A percentile compares a stretch with the other conserved stretches of the same genome.
These are phyloP conservation scores for Blastobotrys illinoisensis DNA, from an alignment of 1,139 yeast genomes.

Conservation along the genomic window DNA sequence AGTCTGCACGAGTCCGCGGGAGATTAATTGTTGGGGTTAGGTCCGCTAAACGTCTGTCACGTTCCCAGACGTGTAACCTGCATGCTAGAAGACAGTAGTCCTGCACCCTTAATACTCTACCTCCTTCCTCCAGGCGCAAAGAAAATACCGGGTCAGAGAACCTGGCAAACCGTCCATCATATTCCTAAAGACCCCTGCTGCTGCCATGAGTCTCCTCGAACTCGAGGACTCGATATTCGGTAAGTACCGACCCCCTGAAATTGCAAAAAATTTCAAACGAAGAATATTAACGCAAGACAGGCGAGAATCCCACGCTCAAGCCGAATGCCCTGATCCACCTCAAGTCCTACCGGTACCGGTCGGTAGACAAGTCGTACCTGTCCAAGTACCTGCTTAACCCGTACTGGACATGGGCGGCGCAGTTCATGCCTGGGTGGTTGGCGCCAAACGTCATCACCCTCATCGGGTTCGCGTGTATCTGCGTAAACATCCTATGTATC, in stretches of 20 bases:
- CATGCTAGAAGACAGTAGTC: not conserved
- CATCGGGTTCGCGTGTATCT: constrained; percentile 56
- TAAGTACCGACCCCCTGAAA: not conserved
- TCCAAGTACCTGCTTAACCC: constrained; percentile 60
- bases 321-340: constrained; percentile 23
- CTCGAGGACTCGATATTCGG: constrained; percentile 9
- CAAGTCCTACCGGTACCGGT: constrained; percentile 30
- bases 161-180: not conserved
- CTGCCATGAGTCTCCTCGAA: constrained; percentile 9
- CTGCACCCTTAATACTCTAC: too few species aligned
- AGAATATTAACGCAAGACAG: constrained; percentile 3
- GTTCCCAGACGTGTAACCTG: not conserved
- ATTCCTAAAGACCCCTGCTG: not conserved
- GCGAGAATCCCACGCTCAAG: constrained; percentile 22
- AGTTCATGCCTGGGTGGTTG: constrained; percentile 63
- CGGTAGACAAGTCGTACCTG: constrained; percentile 64
- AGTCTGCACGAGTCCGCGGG: too few species aligned
- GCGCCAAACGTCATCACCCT: constrained; percentile 76
- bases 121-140: not conserved
- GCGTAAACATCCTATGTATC: constrained; percentile 48
- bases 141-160: not conserved
- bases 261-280: not conserved
- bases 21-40: not conserved
- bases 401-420: constrained; percentile 67
- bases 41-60: not conserved